A percentile compares a stretch with the other conserved stretches of the same genome.
phyloP scores from a whole-genome alignment of 345 rosid species.

The Microcos paniculata region DNA sequence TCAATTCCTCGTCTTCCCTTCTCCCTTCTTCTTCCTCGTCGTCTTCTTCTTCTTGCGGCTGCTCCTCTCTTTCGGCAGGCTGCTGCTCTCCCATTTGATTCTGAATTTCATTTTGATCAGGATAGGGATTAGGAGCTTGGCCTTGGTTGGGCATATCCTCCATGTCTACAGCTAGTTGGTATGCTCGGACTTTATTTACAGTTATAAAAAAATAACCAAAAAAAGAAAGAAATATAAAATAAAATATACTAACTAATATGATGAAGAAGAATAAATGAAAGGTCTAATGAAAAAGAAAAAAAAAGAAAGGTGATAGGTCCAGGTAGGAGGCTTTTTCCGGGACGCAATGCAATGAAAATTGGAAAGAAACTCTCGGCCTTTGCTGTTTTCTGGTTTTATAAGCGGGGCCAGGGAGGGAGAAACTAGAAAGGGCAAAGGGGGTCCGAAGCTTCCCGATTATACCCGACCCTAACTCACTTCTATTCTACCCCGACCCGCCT shows the following conservation, averaged over 20 bases:
- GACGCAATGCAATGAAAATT: not conserved
- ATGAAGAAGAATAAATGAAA: not conserved
- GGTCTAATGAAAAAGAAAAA: not conserved
- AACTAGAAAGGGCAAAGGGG: constrained; percentile 17
- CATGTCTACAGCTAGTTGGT: constrained; percentile 8
- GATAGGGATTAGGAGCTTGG: constrained; percentile 36
- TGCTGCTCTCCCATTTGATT: not conserved
- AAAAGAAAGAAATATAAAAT: not conserved
- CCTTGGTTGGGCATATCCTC: constrained; percentile 34
- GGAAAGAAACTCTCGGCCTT: not conserved
- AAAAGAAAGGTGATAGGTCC: not conserved
- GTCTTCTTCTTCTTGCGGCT: constrained; percentile 36
- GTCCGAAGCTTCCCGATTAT: constrained; percentile 9
- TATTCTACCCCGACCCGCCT: not conserved
- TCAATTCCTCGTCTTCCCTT: constrained; percentile 63
- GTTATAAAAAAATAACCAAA: not conserved
- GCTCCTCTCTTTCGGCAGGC: constrained; percentile 22
- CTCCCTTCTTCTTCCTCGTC: constrained; percentile 39
- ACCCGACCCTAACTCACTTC: not conserved
- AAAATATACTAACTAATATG: not conserved
- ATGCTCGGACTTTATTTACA: not conserved
- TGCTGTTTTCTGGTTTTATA: not conserved
- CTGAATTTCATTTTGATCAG: constrained; percentile 30
- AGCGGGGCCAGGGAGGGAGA: not conserved
- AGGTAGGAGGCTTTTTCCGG: not conserved